Evolutionary conservation across 768 basidiomycete species (phyloP), one percentile per base, ranked within the genome.

Genomic region (Lanmaoa pseudosensibilis): DNA sequence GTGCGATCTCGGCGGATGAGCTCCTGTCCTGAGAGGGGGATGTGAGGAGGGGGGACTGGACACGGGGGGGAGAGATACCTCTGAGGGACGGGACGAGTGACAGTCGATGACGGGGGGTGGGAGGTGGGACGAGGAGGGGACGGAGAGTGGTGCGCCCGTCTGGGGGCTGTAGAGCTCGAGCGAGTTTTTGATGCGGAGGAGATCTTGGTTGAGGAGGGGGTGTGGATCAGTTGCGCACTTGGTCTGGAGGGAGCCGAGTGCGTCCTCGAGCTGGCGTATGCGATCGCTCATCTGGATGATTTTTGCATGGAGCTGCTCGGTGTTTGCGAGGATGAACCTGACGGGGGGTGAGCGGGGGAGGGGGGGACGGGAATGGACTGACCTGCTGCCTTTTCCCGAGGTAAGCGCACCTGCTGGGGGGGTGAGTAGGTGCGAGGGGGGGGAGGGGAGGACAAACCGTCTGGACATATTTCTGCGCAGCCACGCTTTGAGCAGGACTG

Each of bases 241-340:
- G 13, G 75, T 48, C 61, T 83, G 81, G 23, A 82, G 64, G 0
- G 63, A 49, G 56, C 77, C 76, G 21, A 87, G 72, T 1, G 83
- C 84, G 30, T 85, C 83, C 65, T 87, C 86, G 13, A 87, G 77
- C 56, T 83, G 80, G 46, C 83, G 78, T 32, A 87, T 83, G 44
- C 86, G 83, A 63, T 84, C 82, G 59, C 82, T 79, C 51, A 87
- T 77, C 61, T 82, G 76, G 13, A 77, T 75, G 5, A 86, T 85
- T 70, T 84, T 85, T 34, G 81, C 81, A 60, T 87, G 86, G 38
- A 86, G 71, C 63, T 85, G 82, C 57, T 84, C 84, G 9, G 85
- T 85, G 61, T 85, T 84, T 15, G 85, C 85, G 36, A 87, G 80
- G 60, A 87, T 86, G 58, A 86, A 87, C 52, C 85, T 85, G 56